phyloP scores from a whole-genome alignment of 2,329 filamentous ascomycete species.

The Fonsecaea nubica region DNA sequence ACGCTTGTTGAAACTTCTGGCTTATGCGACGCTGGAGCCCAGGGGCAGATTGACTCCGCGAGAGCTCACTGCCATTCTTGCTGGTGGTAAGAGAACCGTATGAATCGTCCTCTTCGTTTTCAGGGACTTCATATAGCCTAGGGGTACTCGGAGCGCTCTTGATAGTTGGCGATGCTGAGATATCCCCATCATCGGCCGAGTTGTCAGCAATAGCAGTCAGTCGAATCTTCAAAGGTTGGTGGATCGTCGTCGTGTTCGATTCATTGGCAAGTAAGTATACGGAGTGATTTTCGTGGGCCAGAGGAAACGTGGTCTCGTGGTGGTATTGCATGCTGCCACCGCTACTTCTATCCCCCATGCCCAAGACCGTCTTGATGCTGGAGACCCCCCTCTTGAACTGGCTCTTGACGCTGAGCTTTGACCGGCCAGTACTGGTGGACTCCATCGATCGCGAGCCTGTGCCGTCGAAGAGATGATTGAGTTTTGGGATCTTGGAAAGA shows the following conservation, averaged over 20 bases:
- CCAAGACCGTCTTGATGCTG: conserved; percentile 31
- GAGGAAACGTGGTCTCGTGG: conserved; percentile 18
- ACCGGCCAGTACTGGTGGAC: conserved; percentile 32
- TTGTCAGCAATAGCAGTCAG: conserved; percentile 26
- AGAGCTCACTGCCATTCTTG: neutral
- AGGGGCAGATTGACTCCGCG: conserved; percentile 31
- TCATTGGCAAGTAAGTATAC: conserved; percentile 28
- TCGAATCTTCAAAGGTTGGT: conserved; percentile 29
- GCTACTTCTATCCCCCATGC: conserved; percentile 24
- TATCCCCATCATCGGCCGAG: conserved; percentile 4
- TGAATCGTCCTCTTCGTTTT: conserved; percentile 13
- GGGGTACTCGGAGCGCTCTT: conserved; percentile 20
- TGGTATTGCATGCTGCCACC: conserved; percentile 20
- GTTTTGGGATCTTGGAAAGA: conserved; percentile 26
- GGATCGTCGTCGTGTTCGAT: conserved; percentile 27
- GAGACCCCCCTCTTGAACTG: conserved; percentile 33
- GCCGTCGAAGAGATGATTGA: conserved; percentile 35
- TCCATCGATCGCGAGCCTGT: conserved; percentile 33
- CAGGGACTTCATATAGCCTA: neutral
- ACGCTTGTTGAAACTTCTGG: conserved; percentile 32
- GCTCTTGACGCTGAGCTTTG: conserved; percentile 31
- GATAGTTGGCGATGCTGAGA: neutral
- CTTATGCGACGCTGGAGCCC: conserved; percentile 28
- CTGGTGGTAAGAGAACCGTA: neutral
- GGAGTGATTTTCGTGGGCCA: conserved; percentile 6